Evolutionary conservation across 139 green algal genomes (phyloP).

Genomic region (Chlamydomonas eustigma): DNA sequence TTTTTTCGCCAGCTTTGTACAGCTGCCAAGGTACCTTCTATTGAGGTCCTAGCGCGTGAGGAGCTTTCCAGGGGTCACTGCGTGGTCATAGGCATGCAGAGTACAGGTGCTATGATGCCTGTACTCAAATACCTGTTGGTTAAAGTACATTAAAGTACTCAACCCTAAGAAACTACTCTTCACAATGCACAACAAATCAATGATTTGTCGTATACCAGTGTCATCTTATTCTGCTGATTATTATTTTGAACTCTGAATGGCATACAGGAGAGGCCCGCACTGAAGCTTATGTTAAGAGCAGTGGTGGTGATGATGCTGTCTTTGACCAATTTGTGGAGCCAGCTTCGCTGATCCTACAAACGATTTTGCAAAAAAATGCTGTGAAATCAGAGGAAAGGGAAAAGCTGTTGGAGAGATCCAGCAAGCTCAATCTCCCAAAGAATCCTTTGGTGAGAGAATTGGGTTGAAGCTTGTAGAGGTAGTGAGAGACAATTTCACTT

Average conservation of each 20-base stretch:
- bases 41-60: neutral
- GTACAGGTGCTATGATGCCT: too few species aligned
- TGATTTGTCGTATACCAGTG: too few species aligned
- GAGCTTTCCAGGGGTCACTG: conserved; percentile 42
- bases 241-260: too few species aligned
- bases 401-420: conserved; percentile 18
- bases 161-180: too few species aligned
- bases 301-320: conserved; percentile 18
- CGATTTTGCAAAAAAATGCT: conserved; percentile 32
- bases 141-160: too few species aligned
- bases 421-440: conserved; percentile 37
- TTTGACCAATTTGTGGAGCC: conserved; percentile 54
- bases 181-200: too few species aligned
- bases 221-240: too few species aligned
- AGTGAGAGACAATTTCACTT: too few species aligned
- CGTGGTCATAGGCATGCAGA: conserved; percentile 67
- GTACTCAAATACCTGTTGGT: too few species aligned
- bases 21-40: conserved; percentile 56
- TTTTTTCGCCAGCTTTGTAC: conserved; percentile 81
- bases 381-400: neutral
- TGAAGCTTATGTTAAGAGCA: conserved; percentile 46
- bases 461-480: too few species aligned
- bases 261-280: conserved; percentile 62
- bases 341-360: conserved; percentile 34
- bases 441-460: conserved; percentile 46